Evolutionary conservation across 225 moss, liverwort and hornwort genomes (phyloP).

Genomic region (Straminergon stramineum): DNA sequence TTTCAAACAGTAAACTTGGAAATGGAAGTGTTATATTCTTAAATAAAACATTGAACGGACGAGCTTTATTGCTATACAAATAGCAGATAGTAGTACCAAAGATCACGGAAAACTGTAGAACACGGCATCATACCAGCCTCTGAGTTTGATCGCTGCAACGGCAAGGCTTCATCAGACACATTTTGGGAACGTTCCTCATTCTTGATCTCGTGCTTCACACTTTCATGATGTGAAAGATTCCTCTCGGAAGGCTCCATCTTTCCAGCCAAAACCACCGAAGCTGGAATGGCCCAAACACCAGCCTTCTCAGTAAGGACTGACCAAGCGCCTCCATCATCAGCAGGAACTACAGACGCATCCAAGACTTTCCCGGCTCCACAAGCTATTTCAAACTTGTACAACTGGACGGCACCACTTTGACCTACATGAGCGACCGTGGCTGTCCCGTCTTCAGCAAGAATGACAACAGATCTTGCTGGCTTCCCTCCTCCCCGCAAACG

Average conservation of each 20-base stretch:
- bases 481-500: constrained; percentile 81
- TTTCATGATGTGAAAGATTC: constrained; percentile 38
- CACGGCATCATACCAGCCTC: constrained; percentile 37
- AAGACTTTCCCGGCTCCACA: constrained; percentile 86
- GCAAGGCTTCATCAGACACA: constrained; percentile 22
- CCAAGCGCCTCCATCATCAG: constrained; percentile 76
- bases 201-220: constrained; percentile 29
- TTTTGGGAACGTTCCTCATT: constrained; percentile 42
- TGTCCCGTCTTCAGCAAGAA: constrained; percentile 81
- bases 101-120: not conserved
- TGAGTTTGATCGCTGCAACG: constrained; percentile 30
- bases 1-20: not conserved
- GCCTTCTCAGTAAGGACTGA: constrained; percentile 85
- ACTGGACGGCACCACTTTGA: constrained; percentile 43
- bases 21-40: not conserved
- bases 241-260: constrained; percentile 48
- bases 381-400: constrained; percentile 79
- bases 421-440: constrained; percentile 66
- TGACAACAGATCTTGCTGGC: constrained; percentile 70
- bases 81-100: not conserved
- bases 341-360: constrained; percentile 77
- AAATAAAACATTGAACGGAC: not conserved
- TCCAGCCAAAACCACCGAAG: constrained; percentile 51
- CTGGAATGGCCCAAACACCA: constrained; percentile 93
- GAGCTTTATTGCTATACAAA: not conserved